Conservation (phyloP, 345 rosid genomes). For the Adansonia digitata region DNA sequence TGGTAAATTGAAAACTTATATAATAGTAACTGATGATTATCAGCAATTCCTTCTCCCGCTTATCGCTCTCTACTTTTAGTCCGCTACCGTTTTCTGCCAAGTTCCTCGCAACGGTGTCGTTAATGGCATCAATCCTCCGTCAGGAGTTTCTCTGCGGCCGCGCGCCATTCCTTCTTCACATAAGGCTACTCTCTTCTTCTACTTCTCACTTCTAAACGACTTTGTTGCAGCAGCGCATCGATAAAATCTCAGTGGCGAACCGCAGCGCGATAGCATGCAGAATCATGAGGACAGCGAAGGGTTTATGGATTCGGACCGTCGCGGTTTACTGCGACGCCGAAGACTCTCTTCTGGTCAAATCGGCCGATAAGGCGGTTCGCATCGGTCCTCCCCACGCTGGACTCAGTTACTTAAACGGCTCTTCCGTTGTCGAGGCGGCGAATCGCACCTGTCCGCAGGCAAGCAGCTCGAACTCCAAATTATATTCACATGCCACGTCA, state of each 20-base stretch:
- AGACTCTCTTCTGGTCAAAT: conserved; percentile 77
- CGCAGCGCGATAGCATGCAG: conserved; percentile 87
- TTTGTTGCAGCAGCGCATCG: conserved; percentile 39
- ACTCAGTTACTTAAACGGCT: conserved; percentile 63
- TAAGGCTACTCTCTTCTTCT: conserved; percentile 29
- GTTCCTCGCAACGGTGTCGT: conserved; percentile 37
- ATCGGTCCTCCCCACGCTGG: conserved; percentile 85
- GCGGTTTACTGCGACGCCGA: conserved; percentile 90
- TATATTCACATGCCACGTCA: background rate
- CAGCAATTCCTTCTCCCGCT: background rate
- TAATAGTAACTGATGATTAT: background rate
- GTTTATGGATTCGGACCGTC: conserved; percentile 71
- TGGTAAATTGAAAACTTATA: too few species aligned
- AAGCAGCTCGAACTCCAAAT: background rate
- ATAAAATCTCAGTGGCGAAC: conserved; percentile 74
- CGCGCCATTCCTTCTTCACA: conserved; percentile 21
- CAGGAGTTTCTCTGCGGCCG: conserved; percentile 31
- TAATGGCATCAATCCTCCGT: conserved; percentile 45
- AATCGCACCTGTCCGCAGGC: conserved; percentile 83
- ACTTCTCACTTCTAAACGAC: conserved; percentile 1
- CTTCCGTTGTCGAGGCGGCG: conserved; percentile 66
- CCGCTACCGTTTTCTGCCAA: background rate
- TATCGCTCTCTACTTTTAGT: background rate
- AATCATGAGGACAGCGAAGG: conserved; percentile 73
- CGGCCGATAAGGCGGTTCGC: conserved; percentile 77